Evolutionary conservation across 805 yeast species (phyloP).

Genomic region (Kazachstania kunashirensis): DNA sequence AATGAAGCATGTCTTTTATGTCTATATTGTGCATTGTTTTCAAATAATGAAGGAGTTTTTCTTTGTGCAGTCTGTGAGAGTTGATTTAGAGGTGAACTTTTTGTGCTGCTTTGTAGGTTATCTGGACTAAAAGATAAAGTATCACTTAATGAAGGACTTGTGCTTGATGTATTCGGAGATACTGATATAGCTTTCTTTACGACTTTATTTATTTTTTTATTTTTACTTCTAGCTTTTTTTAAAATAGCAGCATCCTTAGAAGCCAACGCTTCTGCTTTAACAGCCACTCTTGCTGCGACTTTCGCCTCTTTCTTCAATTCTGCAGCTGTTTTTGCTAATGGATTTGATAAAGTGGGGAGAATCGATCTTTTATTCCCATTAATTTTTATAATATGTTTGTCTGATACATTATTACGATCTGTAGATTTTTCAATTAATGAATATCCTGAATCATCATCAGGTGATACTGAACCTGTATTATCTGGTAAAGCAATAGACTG

Average conservation of each 20-base stretch:
- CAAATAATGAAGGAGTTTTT: background rate
- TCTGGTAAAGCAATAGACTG: background rate
- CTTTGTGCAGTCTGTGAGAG: background rate
- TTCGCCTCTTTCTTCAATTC: conserved; percentile 25
- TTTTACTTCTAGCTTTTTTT: conserved; percentile 1
- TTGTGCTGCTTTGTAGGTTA: background rate
- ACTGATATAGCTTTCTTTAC: background rate
- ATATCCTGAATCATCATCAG: background rate
- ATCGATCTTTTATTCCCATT: conserved; percentile 32
- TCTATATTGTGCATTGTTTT: conserved; percentile 12
- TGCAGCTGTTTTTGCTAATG: conserved; percentile 25
- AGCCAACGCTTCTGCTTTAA: conserved; percentile 1
- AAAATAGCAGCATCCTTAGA: background rate
- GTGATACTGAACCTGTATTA: background rate
- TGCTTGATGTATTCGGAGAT: background rate
- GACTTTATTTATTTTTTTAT: background rate
- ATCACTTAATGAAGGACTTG: background rate
- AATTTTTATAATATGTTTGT: conserved; percentile 31
- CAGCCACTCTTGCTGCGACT: conserved; percentile 9
- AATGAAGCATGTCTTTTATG: conserved; percentile 36
- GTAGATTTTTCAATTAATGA: conserved; percentile 3
- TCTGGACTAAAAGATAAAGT: background rate
- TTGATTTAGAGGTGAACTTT: background rate
- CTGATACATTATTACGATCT: conserved; percentile 7
- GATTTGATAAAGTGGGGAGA: conserved; percentile 29